These are phyloP conservation scores for Cicer cuneatum DNA, from an alignment of 306 rosid species.

Conservation along the genomic window DNA sequence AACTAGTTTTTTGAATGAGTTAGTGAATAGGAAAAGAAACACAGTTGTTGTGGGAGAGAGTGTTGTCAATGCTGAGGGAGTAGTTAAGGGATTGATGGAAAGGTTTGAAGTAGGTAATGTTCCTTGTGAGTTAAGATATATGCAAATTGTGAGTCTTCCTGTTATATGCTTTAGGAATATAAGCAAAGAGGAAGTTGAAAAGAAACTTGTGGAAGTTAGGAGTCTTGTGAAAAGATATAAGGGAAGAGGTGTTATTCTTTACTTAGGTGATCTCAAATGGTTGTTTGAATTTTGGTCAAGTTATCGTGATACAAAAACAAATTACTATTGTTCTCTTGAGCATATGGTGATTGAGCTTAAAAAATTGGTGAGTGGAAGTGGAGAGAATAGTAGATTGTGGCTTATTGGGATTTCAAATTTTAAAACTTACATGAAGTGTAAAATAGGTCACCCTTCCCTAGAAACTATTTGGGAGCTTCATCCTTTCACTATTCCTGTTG, in stretches of 20 bases:
- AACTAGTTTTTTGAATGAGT: conserved; percentile 59
- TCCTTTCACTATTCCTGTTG: conserved; percentile 75
- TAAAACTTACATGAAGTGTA: conserved; percentile 71
- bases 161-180: conserved; percentile 60
- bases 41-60: conserved; percentile 73
- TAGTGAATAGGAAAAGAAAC: conserved; percentile 66
- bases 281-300: conserved; percentile 76
- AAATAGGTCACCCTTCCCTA: conserved; percentile 69
- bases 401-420: conserved; percentile 78
- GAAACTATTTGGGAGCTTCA: conserved; percentile 87
- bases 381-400: conserved; percentile 63
- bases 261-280: conserved; percentile 84
- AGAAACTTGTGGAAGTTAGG: conserved; percentile 68
- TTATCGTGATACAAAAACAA: conserved; percentile 54
- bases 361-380: conserved; percentile 62
- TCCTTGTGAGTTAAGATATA: conserved; percentile 54
- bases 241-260: conserved; percentile 78
- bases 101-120: conserved; percentile 66
- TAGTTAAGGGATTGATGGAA: conserved; percentile 69
- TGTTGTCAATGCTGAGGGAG: conserved; percentile 51
- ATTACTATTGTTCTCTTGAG: conserved; percentile 60
- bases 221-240: conserved; percentile 65
- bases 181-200: conserved; percentile 69
- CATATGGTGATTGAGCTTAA: conserved; percentile 75
- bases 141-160: conserved; percentile 74